A percentile compares a stretch with the other conserved stretches of the same genome.
These are phyloP conservation scores for Agrostemma githago DNA, from an alignment of 148 eudicot genomes.

Conservation along the genomic window DNA sequence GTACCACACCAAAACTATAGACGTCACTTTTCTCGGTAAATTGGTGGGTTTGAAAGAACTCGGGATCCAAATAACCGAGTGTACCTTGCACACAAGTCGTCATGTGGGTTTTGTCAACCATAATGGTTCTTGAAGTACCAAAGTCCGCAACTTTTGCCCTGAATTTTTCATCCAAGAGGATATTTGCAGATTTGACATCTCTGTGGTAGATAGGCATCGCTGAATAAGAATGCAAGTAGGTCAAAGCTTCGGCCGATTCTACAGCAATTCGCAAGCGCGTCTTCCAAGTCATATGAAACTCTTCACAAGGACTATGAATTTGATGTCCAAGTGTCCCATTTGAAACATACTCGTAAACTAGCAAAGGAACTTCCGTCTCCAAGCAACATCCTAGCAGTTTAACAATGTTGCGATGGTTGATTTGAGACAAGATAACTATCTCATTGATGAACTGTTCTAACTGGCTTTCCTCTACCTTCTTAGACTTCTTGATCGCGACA, in stretches of 20 bases:
- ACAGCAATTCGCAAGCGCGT: conserved; percentile 20
- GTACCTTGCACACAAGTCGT: conserved; percentile 24
- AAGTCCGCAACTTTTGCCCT: conserved; percentile 25
- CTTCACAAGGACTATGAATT: conserved; percentile 12
- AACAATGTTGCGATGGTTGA: conserved; percentile 25
- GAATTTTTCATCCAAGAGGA: conserved; percentile 18
- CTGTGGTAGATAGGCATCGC: conserved; percentile 23
- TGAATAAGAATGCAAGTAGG: conserved; percentile 23
- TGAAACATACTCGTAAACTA: conserved; percentile 23
- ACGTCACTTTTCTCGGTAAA: conserved; percentile 24
- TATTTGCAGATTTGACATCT: conserved; percentile 21
- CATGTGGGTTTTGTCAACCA: conserved; percentile 21
- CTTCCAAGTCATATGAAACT: conserved; percentile 15
- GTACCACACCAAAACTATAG: conserved; percentile 25
- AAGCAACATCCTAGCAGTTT: conserved; percentile 23
- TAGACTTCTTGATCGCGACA: conserved; percentile 27
- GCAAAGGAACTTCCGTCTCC: conserved; percentile 24
- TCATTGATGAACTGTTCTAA: conserved; percentile 25
- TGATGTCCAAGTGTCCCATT: conserved; percentile 21
- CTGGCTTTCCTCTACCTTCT: conserved; percentile 22
- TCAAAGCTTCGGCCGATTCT: conserved; percentile 22
- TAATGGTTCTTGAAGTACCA: conserved; percentile 14
- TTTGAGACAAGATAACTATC: conserved; percentile 21
- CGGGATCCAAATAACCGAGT: conserved; percentile 22
- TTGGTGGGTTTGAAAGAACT: conserved; percentile 22